Evolutionary conservation across 768 basidiomycete species (phyloP).

Genomic region (Lentinula edodes): DNA sequence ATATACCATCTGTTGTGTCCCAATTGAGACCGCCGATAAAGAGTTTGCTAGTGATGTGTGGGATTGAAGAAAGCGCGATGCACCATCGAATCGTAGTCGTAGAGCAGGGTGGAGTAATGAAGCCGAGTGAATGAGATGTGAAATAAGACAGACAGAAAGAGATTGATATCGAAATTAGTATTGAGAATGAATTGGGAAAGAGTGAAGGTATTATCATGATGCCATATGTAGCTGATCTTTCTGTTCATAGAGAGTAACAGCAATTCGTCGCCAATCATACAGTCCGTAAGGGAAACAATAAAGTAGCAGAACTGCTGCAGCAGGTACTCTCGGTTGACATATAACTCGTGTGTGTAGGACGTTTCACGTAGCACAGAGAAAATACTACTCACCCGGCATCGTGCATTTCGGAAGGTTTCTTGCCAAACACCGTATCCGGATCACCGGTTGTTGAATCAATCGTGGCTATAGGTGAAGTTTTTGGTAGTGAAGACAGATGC

Average conservation of each 20-base stretch:
- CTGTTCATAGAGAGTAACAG: constrained; percentile 15
- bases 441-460: constrained; percentile 20
- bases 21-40: constrained; percentile 89
- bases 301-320: not conserved
- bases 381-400: constrained; percentile 70
- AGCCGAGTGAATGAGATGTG: constrained; percentile 26
- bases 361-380: constrained; percentile 4
- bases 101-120: constrained; percentile 15
- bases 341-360: not conserved
- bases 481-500: constrained; percentile 16
- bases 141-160: constrained; percentile 19
- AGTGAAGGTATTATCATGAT: not conserved
- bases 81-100: constrained; percentile 12
- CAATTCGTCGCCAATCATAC: not conserved
- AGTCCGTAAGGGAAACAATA: constrained; percentile 1
- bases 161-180: constrained; percentile 24
- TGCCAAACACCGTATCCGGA: constrained; percentile 42
- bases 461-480: constrained; percentile 20
- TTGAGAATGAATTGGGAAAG: constrained; percentile 23
- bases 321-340: not conserved
- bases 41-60: constrained; percentile 62
- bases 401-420: constrained; percentile 71
- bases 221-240: not conserved
- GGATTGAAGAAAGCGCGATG: constrained; percentile 3
- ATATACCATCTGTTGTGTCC: constrained; percentile 86